These are phyloP conservation scores for Daldinia sp. DNA, from an alignment of 2,329 filamentous ascomycete genomes.

Conservation along the genomic window DNA sequence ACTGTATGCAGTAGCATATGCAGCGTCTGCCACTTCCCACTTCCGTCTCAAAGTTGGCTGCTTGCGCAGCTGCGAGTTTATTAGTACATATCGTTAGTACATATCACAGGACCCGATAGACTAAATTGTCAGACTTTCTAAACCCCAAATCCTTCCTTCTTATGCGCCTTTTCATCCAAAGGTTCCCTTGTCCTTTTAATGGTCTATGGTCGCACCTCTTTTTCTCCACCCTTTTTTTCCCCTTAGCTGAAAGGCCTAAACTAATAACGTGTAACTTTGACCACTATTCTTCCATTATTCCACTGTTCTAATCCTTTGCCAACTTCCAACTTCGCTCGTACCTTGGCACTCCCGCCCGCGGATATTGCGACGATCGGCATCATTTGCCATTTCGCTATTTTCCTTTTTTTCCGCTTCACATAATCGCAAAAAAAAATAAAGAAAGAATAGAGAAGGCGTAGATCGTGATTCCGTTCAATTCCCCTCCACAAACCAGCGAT, in stretches of 20 bases:
- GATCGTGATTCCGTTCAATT: constrained; percentile 6
- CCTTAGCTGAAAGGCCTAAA: constrained; percentile 28
- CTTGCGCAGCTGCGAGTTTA: constrained; percentile 21
- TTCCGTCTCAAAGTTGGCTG: constrained; percentile 19
- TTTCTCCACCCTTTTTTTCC: constrained; percentile 29
- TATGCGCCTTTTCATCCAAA: constrained; percentile 6
- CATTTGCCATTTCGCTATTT: constrained; percentile 12
- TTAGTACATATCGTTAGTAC: not conserved
- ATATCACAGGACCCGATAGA: constrained; percentile 27
- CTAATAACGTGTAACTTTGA: constrained; percentile 24
- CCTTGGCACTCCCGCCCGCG: constrained; percentile 16
- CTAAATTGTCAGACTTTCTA: not conserved
- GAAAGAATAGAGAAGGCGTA: not conserved
- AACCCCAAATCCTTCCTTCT: constrained; percentile 16
- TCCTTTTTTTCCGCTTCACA: constrained; percentile 4
- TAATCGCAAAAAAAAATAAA: constrained; percentile 2
- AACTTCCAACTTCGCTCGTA: constrained; percentile 24
- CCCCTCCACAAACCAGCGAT: constrained; percentile 4
- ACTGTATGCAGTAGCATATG: constrained; percentile 5
- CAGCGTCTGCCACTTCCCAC: constrained; percentile 9
- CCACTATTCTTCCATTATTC: constrained; percentile 2
- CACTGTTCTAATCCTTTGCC: constrained; percentile 24
- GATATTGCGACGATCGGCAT: constrained; percentile 19
- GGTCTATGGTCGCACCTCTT: constrained; percentile 28
- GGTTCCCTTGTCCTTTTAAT: constrained; percentile 15